phyloP scores from a whole-genome alignment of 106 monocot genomes.

The Dactylorhiza incarnata region DNA sequence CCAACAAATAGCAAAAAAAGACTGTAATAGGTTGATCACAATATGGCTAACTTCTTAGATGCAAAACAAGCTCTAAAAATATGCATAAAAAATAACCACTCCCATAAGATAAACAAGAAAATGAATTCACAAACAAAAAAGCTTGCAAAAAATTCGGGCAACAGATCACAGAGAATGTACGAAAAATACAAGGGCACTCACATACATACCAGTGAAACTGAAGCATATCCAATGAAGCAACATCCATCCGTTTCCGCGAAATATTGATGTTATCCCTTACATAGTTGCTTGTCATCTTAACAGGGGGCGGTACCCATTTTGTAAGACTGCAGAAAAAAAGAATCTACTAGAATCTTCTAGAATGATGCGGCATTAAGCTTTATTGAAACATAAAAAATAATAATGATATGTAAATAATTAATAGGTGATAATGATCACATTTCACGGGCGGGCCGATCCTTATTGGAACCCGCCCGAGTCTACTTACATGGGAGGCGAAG shows the following conservation, averaged over 20 bases:
- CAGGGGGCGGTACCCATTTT: conserved; percentile 96
- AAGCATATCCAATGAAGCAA: conserved; percentile 86
- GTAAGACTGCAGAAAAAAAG: conserved; percentile 48
- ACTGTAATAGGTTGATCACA: neutral
- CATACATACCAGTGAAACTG: conserved; percentile 88
- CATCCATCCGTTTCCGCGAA: conserved; percentile 95
- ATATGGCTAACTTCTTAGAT: neutral
- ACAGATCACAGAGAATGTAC: neutral
- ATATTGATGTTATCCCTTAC: conserved; percentile 71
- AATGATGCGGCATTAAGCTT: no score
- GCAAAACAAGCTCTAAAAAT: neutral
- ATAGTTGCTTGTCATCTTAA: conserved; percentile 81
- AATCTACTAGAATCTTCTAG: neutral
- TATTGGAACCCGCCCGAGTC: no score
- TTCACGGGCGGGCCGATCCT: no score
- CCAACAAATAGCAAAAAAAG: neutral
- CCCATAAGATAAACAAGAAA: neutral
- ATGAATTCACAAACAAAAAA: neutral
- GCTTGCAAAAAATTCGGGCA: neutral
- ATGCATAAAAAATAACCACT: neutral
- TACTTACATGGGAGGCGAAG: no score
- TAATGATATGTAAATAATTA: no score
- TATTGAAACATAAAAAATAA: no score
- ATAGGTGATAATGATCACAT: no score
- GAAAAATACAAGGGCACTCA: neutral